Conservation (phyloP, 441 rosid genomes). For the Bruguiera hainesii region DNA sequence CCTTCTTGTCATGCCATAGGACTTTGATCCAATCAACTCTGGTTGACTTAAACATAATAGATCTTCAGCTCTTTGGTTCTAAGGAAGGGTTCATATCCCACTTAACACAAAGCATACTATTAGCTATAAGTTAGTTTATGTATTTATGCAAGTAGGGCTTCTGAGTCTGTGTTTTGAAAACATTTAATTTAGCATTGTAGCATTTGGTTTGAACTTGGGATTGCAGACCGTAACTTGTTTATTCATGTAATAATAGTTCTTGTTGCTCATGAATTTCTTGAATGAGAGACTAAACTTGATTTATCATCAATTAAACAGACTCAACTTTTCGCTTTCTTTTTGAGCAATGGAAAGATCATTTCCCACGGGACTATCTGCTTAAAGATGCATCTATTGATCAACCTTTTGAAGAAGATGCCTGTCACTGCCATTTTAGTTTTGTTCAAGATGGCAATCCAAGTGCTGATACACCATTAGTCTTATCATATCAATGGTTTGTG, state of each 20-base stretch:
- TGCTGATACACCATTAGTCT: conserved; percentile 48
- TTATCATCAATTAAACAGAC: conserved; percentile 50
- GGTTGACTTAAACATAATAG: too few relatives aligned
- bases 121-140: too few relatives aligned
- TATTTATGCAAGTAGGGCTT: too few relatives aligned
- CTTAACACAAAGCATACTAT: too few relatives aligned
- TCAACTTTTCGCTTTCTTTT: conserved; percentile 68
- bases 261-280: not conserved
- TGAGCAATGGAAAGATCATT: conserved; percentile 82
- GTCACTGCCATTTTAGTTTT: conserved; percentile 71
- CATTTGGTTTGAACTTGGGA: conserved; percentile 18
- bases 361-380: conserved; percentile 70
- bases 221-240: conserved; percentile 14
- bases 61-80: too few relatives aligned
- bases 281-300: conserved; percentile 14
- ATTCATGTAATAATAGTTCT: not conserved
- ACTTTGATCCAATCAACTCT: too few relatives aligned
- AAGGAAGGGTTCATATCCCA: too few relatives aligned
- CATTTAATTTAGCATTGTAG: not conserved
- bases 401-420: conserved; percentile 91
- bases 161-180: too few relatives aligned
- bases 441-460: conserved; percentile 55
- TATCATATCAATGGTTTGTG: conserved; percentile 82
- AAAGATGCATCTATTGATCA: conserved; percentile 81
- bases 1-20: too few relatives aligned